A percentile compares a stretch with the other conserved stretches of the same genome.
Conservation (phyloP, 176 grass and related monocot species). For the Eragrostis curvula region DNA sequence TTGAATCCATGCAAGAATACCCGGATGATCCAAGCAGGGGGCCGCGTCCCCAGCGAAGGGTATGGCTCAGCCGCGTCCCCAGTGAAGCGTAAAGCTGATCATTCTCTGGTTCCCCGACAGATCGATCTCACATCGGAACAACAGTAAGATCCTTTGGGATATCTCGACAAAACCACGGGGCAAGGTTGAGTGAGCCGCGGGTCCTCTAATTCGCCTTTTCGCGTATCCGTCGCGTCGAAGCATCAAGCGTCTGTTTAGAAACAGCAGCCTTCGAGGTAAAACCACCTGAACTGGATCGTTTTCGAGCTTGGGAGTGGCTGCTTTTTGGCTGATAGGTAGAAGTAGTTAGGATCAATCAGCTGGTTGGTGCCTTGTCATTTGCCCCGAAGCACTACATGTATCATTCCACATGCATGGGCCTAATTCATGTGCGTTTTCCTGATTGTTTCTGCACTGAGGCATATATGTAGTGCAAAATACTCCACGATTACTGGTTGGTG, state of each 20-base stretch:
- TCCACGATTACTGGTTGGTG: too few relatives aligned
- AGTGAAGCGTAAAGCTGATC: neutral
- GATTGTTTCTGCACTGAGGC: neutral
- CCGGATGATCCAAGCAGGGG: conserved; percentile 33
- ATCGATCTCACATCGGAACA: conserved; percentile 1
- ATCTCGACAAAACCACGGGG: neutral
- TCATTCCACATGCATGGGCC: neutral
- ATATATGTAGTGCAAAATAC: too few relatives aligned
- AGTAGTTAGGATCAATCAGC: conserved; percentile 28
- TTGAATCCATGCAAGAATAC: conserved; percentile 32
- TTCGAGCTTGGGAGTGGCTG: neutral
- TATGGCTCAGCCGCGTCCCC: neutral
- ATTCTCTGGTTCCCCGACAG: neutral
- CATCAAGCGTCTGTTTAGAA: neutral
- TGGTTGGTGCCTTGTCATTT: conserved; percentile 42
- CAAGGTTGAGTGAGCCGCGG: neutral
- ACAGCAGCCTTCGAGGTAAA: neutral
- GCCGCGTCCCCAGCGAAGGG: neutral
- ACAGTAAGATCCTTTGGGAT: neutral
- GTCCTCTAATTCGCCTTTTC: conserved; percentile 5
- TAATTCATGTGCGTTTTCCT: neutral
- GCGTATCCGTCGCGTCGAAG: conserved; percentile 2
- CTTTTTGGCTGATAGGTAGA: neutral
- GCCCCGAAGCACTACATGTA: too few relatives aligned
- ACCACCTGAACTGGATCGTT: neutral